Base-by-base conservation (phyloP, 1,284 basidiomycete species). In the Moniliella sp. region DNA sequence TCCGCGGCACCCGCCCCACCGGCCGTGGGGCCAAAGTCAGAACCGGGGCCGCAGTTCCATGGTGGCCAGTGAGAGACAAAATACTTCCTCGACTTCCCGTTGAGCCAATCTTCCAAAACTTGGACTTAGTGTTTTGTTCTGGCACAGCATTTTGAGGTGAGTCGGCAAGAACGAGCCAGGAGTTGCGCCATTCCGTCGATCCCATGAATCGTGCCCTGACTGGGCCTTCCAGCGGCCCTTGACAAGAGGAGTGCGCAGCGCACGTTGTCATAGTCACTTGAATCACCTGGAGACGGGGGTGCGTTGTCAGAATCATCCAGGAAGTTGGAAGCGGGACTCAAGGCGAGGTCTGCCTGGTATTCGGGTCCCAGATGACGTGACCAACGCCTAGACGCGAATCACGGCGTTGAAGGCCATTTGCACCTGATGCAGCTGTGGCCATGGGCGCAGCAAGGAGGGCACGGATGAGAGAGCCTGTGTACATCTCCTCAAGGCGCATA, bases 401-500 rank as follows among this genome's bases (percentile, higher is more conserved):
- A n/a, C n/a, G n/a, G 21, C 21, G 21, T 7, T n/a, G n/a, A 23
- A n/a, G 21, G n/a, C 8, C 21, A 7, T 23, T 23, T 23, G 28
- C 9, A 16, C 5, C 18, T 12, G 14, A 15, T 12, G 33, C 19
- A 32, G 31, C 28, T 33, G 32, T 45, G 34, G 65, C 46, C 48
- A 65, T 70, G 62, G n/a, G n/a, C n/a, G n/a, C n/a, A n/a, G n/a
- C 17, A 53, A 48, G 15, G 59, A 57, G 52, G 19, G 72, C n/a
- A 73, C 61, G 71, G 28, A 58, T 49, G 28, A 94, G 65, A 64
- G 93, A 81, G 2, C 84, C 86, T 0, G 88, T 94, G 61, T 97
- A 97, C 37, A 97, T 83, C 63, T 94, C 88, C 61, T 93, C 84
- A 14, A 94, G 68, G 15, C 86, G 73, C 1, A 81, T 78, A 48